Evolutionary conservation across 371 early-diverging fungal genomes (phyloP), one percentile per base, ranked within the genome.

Genomic region (Blyttiomyces sp.): DNA sequence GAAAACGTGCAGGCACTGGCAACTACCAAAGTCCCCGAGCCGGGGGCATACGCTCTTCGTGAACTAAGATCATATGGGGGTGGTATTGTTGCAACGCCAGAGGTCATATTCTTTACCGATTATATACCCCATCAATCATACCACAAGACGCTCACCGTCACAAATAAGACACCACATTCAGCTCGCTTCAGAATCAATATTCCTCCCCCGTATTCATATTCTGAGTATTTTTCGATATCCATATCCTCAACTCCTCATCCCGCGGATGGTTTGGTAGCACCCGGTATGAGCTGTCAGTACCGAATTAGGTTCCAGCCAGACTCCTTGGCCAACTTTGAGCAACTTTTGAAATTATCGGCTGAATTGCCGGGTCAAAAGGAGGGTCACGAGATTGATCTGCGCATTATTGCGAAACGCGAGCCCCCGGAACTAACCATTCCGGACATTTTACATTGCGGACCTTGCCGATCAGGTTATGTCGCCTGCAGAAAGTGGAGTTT

Each of bases 201-300:
- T 6, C 61, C 61, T 31, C 64, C 71, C 2, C 69, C 71, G 4
- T 69, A 66, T 54, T 51, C 46, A 27, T 68, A 69, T 33, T 69
- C 70, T 1, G 45, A 55, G 13, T 71, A 54, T 34, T 79, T 79
- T 43, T 23, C 44, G 2, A 49, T 72, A 23, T 34, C 52, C 17
- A 55, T 75, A 26, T 49, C 60, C 1, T n/a, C 61, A 6, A 60
- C 71, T 16, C 79, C 84, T 5, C 70, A 75, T n/a, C 69, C 73
- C 4, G 69, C 72, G 30, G 73, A 76, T 17, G 79, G 77, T 2
- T 54, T 77, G 23, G 73, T 81, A 34, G 85, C 86, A 0, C 77
- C 70, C 11, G 73, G 80, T 2, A 75, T 79, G 70, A 64, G 67
- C 43, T 60, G 64, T 23, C 31, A 45, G 43, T 79, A 74, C 56